These are phyloP conservation scores for Colletotrichum liaoningense DNA, from an alignment of 2,329 filamentous ascomycete genomes.

Conservation along the genomic window DNA sequence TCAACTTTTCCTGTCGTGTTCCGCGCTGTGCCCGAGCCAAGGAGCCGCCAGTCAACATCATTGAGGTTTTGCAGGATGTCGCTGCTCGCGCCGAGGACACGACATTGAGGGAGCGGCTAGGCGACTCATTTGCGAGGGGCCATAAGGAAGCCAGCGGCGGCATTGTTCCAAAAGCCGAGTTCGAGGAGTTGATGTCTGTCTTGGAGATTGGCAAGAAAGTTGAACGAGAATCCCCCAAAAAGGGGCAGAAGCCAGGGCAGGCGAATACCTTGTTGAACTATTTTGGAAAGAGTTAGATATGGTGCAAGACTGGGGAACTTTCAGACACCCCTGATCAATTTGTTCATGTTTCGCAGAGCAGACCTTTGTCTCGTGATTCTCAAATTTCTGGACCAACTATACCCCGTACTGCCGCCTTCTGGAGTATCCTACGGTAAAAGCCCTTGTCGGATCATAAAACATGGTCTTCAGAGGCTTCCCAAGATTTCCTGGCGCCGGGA, in stretches of 20 bases:
- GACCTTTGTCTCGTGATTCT: too few relatives aligned
- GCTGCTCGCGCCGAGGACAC: conserved; percentile 55
- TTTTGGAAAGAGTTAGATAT: conserved; percentile 54
- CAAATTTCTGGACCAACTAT: neutral
- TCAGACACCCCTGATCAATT: too few relatives aligned
- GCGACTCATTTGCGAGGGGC: conserved; percentile 73
- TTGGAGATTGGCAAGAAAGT: conserved; percentile 69
- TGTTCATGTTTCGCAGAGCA: too few relatives aligned
- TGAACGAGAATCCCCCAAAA: conserved; percentile 43
- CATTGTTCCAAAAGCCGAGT: conserved; percentile 67
- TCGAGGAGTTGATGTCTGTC: conserved; percentile 71
- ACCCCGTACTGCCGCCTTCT: neutral
- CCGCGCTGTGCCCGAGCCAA: conserved; percentile 64
- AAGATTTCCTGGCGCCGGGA: too few relatives aligned
- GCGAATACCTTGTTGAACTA: conserved; percentile 67
- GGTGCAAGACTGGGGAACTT: too few relatives aligned
- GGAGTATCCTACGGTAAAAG: neutral
- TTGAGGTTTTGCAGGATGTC: conserved; percentile 64
- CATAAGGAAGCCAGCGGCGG: conserved; percentile 77
- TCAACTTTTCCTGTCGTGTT: conserved; percentile 76
- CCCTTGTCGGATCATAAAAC: neutral
- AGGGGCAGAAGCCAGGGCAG: conserved; percentile 49
- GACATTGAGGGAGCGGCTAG: conserved; percentile 60
- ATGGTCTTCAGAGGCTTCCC: neutral
- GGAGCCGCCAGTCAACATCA: conserved; percentile 71